Evolutionary conservation across 73 alveolate genomes (phyloP), one percentile per base, ranked within the genome.

Genomic region (Paraurostyla sp.): DNA sequence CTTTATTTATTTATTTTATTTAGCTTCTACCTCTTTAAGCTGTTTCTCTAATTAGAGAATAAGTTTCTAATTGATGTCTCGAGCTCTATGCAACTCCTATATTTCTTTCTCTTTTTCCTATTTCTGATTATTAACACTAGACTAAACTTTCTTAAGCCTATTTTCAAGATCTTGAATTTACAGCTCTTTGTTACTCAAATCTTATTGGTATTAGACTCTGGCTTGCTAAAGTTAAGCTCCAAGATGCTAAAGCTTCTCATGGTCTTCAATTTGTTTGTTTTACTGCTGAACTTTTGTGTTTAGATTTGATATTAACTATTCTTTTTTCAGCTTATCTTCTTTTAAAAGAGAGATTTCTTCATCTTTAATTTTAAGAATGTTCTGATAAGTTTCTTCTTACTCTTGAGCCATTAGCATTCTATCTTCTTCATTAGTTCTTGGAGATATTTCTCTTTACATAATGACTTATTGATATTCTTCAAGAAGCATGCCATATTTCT

Each of bases 41-140:
- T 62, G 51, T 27, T 62, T 62, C 51, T 62, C 80, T 35, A 62
- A 62, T 35, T 62, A 62, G 7, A 15, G 51, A 23, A 62, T 62
- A 25, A 62, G 29, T 62, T 62, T 62, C 25, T 62, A 25, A 25
- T 62, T 62, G 15, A 62, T 30, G 7, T 62, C 80, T 35, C 33
- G 18, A 25, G 20, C 51, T 62, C 29, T 62, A 54, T 62, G 51
- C 16, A 73, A 27, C 52, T 73, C 86, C n/a, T 73, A 43, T 20
- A 73, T 35, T 25, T 73, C 86, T 73, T 56, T 73, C 20, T 73
- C 86, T 73, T 73, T 73, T 4, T 73, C 86, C 7, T 45, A 6
- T 35, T 43, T 49, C 6, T 23, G 20, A 3, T 38, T 23, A 23
- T 25, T 18, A 9, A 11, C 16, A 0, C 20, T 20, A 13, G 23